Evolutionary conservation across 176 grass and related monocot genomes (phyloP), one percentile per base, ranked within the genome.

Genomic region (Zea luxurians): DNA sequence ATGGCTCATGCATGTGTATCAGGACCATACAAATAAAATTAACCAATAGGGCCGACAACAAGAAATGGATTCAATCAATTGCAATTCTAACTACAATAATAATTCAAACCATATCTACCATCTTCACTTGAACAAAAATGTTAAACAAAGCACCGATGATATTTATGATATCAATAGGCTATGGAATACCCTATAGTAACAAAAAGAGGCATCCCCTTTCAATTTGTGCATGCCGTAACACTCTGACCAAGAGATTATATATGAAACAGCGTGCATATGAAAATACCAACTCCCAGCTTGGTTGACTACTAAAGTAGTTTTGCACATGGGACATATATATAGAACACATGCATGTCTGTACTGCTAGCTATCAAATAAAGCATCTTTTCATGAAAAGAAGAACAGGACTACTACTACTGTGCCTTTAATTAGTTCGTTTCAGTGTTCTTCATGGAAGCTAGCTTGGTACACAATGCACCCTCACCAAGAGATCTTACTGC

Each of bases 231-330:
- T 75, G 77, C 15, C 75, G 68, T 82, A 54, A 66, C 83, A 82
- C 83, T 63, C 54, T 91, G 86, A 91, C 75, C 83, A 84, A 94
- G 83, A 84, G 83, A 91, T 88, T 67, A 84, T 67, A 84, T 27
- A 27, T 88, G 64, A 48, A 84, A 75, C 15, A 54, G 18, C 70
- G 66, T 40, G 69, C 54, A 61, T 68, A 61, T 68, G 81, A 37
- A 70, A 55, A 49, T 44, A 88, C 61, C 2, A 43, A 4, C 12
- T 50, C 61, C 12, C 44, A 38, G 37, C 64, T 66, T 75, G 53
- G 18, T 78, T 44, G 59, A 85, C 67, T 72, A 85, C 67, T 72
- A 69, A 27, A 76, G 27, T 64, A 27, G 61, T 78, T 62, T 85
- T 79, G 12, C 21, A 75, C 54, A 43, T 71, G n/a, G n/a, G n/a